Percentiles rank a stretch among this genome's conserved stretches.
These are phyloP conservation scores for Cadophora sp. DNA, from an alignment of 2,329 filamentous ascomycete species.

Conservation along the genomic window DNA sequence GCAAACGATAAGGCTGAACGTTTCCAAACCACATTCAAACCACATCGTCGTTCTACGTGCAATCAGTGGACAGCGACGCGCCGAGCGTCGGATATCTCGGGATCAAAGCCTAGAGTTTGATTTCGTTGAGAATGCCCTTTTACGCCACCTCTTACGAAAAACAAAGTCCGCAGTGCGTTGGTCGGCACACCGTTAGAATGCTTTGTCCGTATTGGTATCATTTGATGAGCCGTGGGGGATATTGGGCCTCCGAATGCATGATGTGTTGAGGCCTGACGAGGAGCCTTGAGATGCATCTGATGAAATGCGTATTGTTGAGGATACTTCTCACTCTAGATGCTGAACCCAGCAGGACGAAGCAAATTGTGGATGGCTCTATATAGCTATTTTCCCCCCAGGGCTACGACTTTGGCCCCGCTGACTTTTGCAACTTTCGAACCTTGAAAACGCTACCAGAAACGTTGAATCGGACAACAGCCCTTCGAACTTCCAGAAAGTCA, in stretches of 20 bases:
- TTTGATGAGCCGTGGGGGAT: neutral
- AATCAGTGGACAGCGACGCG: neutral
- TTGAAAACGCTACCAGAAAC: too few species aligned
- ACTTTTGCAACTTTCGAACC: neutral
- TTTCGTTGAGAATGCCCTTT: neutral
- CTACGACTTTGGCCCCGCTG: neutral
- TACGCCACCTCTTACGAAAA: neutral
- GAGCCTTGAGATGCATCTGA: neutral
- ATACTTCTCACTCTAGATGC: neutral
- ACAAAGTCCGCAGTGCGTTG: neutral
- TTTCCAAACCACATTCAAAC: conserved; percentile 6
- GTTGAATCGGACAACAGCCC: neutral
- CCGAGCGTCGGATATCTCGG: neutral
- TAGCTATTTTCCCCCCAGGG: neutral
- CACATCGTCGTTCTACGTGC: neutral
- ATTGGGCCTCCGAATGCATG: neutral
- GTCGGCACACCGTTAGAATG: neutral
- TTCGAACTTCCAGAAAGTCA: neutral
- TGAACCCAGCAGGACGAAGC: neutral
- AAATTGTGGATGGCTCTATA: neutral
- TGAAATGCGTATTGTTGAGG: neutral
- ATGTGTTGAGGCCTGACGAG: neutral
- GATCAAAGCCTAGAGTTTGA: neutral
- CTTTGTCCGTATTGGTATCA: neutral
- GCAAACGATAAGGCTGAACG: conserved; percentile 17